These are phyloP conservation scores for Picea mariana DNA, from an alignment of 83 land plant species.

Conservation along the genomic window DNA sequence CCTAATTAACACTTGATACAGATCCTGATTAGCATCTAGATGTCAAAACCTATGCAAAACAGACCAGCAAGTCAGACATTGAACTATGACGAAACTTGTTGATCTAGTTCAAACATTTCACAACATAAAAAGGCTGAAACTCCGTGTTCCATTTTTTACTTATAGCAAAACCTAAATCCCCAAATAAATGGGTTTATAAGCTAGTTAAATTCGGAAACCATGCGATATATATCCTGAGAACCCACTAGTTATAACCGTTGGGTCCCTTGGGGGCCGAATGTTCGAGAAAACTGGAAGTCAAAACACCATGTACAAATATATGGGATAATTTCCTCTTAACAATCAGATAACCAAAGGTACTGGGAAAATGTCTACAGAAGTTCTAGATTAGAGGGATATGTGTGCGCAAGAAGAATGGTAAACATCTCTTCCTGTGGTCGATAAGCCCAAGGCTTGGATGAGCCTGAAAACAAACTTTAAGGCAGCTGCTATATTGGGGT, in stretches of 20 bases:
- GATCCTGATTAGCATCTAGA: constrained; percentile 12
- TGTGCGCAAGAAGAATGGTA: background rate
- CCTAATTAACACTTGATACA: constrained; percentile 41
- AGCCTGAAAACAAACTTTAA: background rate
- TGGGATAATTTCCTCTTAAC: background rate
- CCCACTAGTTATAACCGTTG: background rate
- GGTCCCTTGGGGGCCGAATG: background rate
- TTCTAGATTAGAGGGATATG: background rate
- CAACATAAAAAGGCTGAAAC: background rate
- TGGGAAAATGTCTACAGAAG: background rate
- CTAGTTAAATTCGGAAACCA: background rate
- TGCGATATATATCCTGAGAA: no score
- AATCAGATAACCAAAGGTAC: background rate
- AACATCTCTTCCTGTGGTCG: background rate
- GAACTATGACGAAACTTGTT: background rate
- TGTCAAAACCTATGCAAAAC: constrained; percentile 4
- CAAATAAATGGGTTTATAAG: background rate
- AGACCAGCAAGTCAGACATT: background rate
- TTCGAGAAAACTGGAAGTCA: background rate
- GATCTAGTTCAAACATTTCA: background rate
- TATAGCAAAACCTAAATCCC: background rate
- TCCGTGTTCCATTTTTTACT: background rate
- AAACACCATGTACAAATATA: background rate
- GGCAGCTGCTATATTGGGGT: background rate
- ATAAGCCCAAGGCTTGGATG: background rate